These are phyloP conservation scores for Pichia sp. DNA, from an alignment of 1,139 yeast genomes.

Conservation along the genomic window DNA sequence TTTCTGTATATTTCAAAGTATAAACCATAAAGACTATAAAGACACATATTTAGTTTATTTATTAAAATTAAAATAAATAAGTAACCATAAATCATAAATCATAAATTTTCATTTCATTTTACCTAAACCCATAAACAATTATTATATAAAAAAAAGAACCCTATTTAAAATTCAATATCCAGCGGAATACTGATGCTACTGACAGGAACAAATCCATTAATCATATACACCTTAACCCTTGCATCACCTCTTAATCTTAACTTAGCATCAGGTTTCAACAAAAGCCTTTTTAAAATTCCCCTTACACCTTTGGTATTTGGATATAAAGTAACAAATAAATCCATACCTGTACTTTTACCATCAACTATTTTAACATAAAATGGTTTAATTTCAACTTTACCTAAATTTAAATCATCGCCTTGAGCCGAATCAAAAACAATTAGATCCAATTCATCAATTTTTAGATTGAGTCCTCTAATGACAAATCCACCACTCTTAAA, in stretches of 20 bases:
- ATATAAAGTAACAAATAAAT: conserved; percentile 25
- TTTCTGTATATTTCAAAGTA: not conserved
- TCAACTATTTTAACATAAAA: conserved; percentile 26
- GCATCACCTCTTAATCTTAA: conserved; percentile 32
- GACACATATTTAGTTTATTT: not conserved
- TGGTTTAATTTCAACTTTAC: conserved; percentile 25
- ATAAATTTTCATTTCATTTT: not conserved
- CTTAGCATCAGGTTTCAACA: conserved; percentile 28
- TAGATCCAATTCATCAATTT: conserved; percentile 25
- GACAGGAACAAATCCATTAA: conserved; percentile 31
- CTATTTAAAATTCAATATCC: conserved; percentile 18
- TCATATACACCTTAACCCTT: conserved; percentile 24
- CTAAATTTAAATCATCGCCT: conserved; percentile 22
- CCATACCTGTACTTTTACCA: conserved; percentile 23
- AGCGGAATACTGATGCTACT: conserved; percentile 29
- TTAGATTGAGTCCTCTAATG: conserved; percentile 23
- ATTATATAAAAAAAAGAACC: not conserved
- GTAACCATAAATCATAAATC: not conserved
- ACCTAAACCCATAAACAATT: not conserved
- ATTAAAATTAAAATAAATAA: no score
- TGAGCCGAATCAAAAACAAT: conserved; percentile 17
- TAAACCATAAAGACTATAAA: not conserved
- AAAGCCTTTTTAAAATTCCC: conserved; percentile 28
- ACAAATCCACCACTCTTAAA: conserved; percentile 30
- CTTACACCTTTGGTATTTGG: conserved; percentile 31